Evolutionary conservation across 371 early-diverging fungal species (phyloP).

Genomic region (Basidiobolus meristosporus): DNA sequence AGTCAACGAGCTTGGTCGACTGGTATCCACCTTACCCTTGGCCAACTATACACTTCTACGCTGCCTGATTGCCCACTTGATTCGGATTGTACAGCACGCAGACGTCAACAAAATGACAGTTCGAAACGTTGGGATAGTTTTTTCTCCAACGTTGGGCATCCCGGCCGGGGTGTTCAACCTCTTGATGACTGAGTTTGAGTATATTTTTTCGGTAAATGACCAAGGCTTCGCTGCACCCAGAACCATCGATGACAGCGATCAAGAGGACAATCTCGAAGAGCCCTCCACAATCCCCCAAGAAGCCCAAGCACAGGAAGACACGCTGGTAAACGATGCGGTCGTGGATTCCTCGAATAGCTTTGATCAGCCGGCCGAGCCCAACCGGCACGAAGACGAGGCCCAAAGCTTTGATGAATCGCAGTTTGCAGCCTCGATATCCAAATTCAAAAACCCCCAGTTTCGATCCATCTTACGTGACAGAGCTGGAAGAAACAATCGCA

Average conservation of each 20-base stretch:
- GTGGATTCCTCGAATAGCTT: no score
- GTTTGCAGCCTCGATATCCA: no score
- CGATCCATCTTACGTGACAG: no score
- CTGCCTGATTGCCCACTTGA: slow-evolving; percentile 68
- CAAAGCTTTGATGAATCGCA: no score
- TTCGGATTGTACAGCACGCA: slow-evolving; percentile 62
- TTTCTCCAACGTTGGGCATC: slow-evolving; percentile 81
- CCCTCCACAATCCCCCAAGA: no score
- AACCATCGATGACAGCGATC: slow-evolving; percentile 1
- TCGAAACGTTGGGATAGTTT: slow-evolving; percentile 85
- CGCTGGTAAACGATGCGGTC: no score
- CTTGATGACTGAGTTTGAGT: slow-evolving; percentile 72
- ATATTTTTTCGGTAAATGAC: slow-evolving; percentile 36
- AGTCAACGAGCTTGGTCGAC: slow-evolving; percentile 49
- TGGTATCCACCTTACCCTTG: slow-evolving; percentile 60
- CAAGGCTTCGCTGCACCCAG: slow-evolving; percentile 6
- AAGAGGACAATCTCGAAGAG: no score
- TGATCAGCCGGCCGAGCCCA: no score
- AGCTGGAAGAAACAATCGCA: no score
- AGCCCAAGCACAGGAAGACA: no score
- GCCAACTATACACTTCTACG: slow-evolving; percentile 77
- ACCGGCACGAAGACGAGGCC: no score
- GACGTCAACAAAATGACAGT: slow-evolving; percentile 85
- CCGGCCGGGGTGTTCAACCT: slow-evolving; percentile 76
- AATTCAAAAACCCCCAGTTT: no score